These are phyloP conservation scores for Dothistroma pini DNA, from an alignment of 2,329 filamentous ascomycete genomes.

Conservation along the genomic window DNA sequence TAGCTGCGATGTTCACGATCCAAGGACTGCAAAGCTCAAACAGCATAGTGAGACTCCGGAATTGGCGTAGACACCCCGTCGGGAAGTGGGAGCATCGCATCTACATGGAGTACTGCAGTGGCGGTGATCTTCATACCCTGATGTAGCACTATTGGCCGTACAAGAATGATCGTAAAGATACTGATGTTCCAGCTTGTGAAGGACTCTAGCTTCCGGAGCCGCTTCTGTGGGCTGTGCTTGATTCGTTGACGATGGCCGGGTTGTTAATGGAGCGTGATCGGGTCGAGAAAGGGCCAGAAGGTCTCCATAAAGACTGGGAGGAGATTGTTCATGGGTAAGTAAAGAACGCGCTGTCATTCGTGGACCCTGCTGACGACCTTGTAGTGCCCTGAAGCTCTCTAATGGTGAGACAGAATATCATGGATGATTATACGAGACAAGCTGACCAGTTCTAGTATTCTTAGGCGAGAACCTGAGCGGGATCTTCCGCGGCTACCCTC, in stretches of 20 bases:
- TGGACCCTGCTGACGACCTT: background rate
- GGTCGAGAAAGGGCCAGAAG: background rate
- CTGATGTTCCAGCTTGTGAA: background rate
- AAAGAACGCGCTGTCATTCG: background rate
- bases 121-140: background rate
- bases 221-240: constrained; percentile 1
- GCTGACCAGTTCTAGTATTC: background rate
- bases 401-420: background rate
- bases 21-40: background rate
- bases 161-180: background rate
- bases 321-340: background rate
- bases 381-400: background rate
- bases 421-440: background rate
- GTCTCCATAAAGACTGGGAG: background rate
- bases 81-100: background rate
- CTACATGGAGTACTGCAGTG: constrained; percentile 10
- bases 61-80: background rate
- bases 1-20: background rate
- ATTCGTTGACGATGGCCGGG: background rate
- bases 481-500: background rate
- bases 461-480: background rate
- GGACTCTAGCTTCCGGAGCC: background rate
- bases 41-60: background rate
- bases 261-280: background rate
- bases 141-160: background rate